Evolutionary conservation across 345 rosid species (phyloP).

Genomic region (Orychophragmus violaceus): DNA sequence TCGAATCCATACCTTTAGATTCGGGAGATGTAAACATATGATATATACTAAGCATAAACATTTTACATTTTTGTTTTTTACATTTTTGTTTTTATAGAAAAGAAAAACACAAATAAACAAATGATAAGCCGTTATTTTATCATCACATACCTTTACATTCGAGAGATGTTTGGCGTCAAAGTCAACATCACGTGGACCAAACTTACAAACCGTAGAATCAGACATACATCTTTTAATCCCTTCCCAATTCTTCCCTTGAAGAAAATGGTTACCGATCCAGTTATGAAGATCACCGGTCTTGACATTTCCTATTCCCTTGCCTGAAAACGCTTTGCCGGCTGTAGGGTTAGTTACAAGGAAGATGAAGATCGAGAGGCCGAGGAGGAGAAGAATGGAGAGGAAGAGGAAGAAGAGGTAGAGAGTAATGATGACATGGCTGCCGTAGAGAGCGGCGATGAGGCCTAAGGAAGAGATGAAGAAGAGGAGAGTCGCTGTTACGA

Average conservation of each 20-base stretch:
- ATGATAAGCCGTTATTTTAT: no score
- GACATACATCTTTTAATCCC: constrained; percentile 28
- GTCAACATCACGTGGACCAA: constrained; percentile 21
- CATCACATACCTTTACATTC: constrained; percentile 19
- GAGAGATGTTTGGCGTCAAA: constrained; percentile 30
- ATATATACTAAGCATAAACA: not conserved
- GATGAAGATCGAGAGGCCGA: constrained; percentile 22
- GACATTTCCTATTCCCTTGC: constrained; percentile 13
- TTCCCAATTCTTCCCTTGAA: constrained; percentile 31
- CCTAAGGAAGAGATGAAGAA: constrained; percentile 31
- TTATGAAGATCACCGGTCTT: constrained; percentile 20
- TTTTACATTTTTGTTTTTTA: not conserved
- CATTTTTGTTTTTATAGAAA: no score
- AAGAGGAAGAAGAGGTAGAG: constrained; percentile 27
- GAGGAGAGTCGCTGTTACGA: constrained; percentile 20
- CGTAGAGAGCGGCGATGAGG: constrained; percentile 28
- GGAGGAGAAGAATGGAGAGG: constrained; percentile 25
- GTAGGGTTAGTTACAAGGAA: constrained; percentile 26
- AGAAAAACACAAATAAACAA: no score
- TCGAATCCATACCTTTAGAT: no score
- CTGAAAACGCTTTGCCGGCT: constrained; percentile 30
- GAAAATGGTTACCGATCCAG: constrained; percentile 24
- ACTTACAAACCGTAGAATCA: constrained; percentile 24
- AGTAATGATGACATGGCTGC: constrained; percentile 26
- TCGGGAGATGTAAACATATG: no score